A percentile compares a stretch with the other conserved stretches of the same genome.
Conservation (phyloP, 2,329 filamentous ascomycete genomes). For the Colletotrichum aenigma region DNA sequence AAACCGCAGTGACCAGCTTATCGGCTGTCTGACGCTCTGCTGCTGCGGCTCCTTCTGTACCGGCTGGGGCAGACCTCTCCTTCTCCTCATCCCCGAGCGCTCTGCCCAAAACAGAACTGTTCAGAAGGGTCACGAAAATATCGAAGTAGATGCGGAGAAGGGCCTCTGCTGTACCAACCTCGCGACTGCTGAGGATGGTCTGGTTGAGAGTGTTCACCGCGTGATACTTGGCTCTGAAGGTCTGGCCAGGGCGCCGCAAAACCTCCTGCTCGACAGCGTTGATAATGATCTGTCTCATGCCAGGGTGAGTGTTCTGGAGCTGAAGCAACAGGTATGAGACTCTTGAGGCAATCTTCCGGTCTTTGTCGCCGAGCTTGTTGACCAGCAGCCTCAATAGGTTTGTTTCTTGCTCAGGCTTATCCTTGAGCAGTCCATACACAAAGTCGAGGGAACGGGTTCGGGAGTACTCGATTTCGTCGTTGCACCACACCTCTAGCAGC, state of each 20-base stretch:
- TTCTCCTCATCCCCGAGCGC: neutral
- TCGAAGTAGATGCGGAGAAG: constrained; percentile 92
- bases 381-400: constrained; percentile 90
- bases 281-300: constrained; percentile 92
- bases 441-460: constrained; percentile 88
- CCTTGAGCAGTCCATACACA: constrained; percentile 87
- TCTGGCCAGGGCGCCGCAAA: constrained; percentile 86
- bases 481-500: constrained; percentile 89
- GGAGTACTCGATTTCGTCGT: constrained; percentile 94
- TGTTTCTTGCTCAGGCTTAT: constrained; percentile 96
- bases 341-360: constrained; percentile 93
- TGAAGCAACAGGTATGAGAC: constrained; percentile 94
- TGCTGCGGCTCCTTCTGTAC: constrained; percentile 17
- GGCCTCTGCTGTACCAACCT: constrained; percentile 79
- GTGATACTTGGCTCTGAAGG: constrained; percentile 89
- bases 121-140: constrained; percentile 82
- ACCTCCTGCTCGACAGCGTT: constrained; percentile 86
- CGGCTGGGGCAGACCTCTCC: neutral
- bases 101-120: constrained; percentile 36
- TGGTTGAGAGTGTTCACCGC: constrained; percentile 97
- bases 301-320: constrained; percentile 83
- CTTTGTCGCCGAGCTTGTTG: constrained; percentile 95
- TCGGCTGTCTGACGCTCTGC: constrained; percentile 76
- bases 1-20: constrained; percentile 88
- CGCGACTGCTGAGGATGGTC: constrained; percentile 86